These are phyloP conservation scores for Lachnellula hyalina DNA, from an alignment of 2,329 filamentous ascomycete species.

Conservation along the genomic window DNA sequence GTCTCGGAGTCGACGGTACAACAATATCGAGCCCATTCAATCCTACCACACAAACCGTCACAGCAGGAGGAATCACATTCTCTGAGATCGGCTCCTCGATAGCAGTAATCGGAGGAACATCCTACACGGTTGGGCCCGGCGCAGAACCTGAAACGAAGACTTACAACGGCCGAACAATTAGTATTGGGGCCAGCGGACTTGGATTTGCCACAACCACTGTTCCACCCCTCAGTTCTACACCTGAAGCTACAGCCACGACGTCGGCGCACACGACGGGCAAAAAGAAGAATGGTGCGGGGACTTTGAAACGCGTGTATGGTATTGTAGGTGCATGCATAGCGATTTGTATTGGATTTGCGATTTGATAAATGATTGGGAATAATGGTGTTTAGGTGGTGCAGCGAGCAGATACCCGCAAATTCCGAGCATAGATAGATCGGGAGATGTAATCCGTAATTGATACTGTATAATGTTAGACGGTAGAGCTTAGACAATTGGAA, in stretches of 20 bases:
- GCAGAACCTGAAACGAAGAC: constrained; percentile 15
- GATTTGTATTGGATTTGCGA: constrained; percentile 14
- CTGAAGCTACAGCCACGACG: neutral
- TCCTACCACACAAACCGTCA: constrained; percentile 18
- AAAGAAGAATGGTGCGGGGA: constrained; percentile 12
- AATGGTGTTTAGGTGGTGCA: neutral
- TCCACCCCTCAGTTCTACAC: constrained; percentile 6
- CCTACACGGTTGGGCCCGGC: constrained; percentile 21
- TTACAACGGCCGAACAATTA: constrained; percentile 22
- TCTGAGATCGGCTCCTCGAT: constrained; percentile 19
- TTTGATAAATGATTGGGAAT: constrained; percentile 2
- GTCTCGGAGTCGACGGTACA: constrained; percentile 33
- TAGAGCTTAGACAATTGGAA: neutral
- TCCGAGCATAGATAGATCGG: neutral
- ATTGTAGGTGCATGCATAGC: constrained; percentile 8
- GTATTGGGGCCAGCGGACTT: constrained; percentile 25
- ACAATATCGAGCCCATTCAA: constrained; percentile 21
- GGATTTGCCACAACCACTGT: constrained; percentile 27
- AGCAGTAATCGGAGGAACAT: constrained; percentile 22
- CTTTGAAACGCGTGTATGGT: constrained; percentile 3
- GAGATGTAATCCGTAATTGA: neutral
- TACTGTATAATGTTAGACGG: neutral
- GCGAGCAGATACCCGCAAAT: constrained; percentile 15
- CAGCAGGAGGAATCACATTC: constrained; percentile 22
- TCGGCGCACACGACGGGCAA: constrained; percentile 5